A percentile compares a stretch with the other conserved stretches of the same genome.
Evolutionary conservation across 2,329 filamentous ascomycete genomes (phyloP).

Genomic region (Fusarium camptoceras): DNA sequence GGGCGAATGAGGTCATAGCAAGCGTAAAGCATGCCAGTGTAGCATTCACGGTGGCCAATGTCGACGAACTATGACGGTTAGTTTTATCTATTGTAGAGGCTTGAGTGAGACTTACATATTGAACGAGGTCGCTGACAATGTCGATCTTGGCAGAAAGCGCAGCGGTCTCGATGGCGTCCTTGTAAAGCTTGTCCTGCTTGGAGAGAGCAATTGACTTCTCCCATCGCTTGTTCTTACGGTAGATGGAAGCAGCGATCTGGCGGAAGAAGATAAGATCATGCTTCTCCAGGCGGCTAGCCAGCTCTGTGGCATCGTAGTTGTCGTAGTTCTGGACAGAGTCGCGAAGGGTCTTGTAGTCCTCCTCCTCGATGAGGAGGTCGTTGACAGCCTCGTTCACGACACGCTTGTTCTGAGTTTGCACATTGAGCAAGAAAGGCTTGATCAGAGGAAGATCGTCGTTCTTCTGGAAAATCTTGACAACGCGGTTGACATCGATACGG

Average conservation of each 20-base stretch:
- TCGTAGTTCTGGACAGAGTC: conserved; percentile 99
- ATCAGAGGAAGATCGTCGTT: conserved; percentile 98
- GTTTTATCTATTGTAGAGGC: conserved; percentile 26
- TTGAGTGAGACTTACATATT: conserved; percentile 81
- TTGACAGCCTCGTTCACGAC: conserved; percentile 98
- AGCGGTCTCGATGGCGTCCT: conserved; percentile 98
- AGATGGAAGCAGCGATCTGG: conserved; percentile 97
- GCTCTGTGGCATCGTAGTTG: conserved; percentile 96
- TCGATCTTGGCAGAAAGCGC: conserved; percentile 91
- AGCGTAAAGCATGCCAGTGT: conserved; percentile 99
- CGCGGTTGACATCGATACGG: conserved; percentile 96
- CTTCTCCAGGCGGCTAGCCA: conserved; percentile 93
- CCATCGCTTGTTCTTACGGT: conserved; percentile 99
- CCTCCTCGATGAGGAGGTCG: conserved; percentile 96
- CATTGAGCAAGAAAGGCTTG: conserved; percentile 97
- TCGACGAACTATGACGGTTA: conserved; percentile 84
- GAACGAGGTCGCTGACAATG: conserved; percentile 93
- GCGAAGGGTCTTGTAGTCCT: conserved; percentile 97
- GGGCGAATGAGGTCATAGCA: conserved; percentile 97
- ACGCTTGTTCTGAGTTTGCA: conserved; percentile 97
- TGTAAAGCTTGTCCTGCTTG: conserved; percentile 99
- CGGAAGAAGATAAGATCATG: conserved; percentile 99
- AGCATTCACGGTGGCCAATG: conserved; percentile 98
- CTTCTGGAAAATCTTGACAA: conserved; percentile 99
- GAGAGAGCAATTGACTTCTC: conserved; percentile 98